Conservation (phyloP, 495 filamentous ascomycete species). For the Penicillium canescens region DNA sequence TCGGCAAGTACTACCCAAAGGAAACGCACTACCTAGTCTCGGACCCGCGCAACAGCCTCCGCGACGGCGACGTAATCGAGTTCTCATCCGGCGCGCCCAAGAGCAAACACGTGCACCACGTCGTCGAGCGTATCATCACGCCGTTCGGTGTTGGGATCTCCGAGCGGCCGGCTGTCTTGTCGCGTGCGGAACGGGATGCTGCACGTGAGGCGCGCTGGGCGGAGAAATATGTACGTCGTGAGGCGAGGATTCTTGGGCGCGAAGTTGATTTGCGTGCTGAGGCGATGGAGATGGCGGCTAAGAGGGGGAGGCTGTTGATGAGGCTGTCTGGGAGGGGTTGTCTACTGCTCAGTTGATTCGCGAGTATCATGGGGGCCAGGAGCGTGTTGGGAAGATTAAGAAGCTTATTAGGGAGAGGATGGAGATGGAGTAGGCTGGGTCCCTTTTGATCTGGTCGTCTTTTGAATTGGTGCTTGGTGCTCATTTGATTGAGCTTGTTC, state of each 20-base stretch:
- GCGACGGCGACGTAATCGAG: slow-evolving; percentile 77
- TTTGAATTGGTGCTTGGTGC: neutral
- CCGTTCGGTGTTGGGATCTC: slow-evolving; percentile 65
- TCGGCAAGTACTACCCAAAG: slow-evolving; percentile 45
- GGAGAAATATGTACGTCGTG: slow-evolving; percentile 51
- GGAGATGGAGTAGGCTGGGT: neutral
- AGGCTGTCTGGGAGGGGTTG: slow-evolving; percentile 6
- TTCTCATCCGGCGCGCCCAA: slow-evolving; percentile 67
- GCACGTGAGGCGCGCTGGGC: slow-evolving; percentile 47
- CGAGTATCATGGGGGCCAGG: slow-evolving; percentile 16
- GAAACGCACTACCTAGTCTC: slow-evolving; percentile 59
- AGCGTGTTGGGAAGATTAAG: slow-evolving; percentile 30
- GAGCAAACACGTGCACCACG: slow-evolving; percentile 68
- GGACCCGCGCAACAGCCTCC: slow-evolving; percentile 73
- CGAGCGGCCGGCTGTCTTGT: slow-evolving; percentile 63
- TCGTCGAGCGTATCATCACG: slow-evolving; percentile 75
- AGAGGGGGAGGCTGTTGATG: neutral
- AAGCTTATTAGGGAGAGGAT: slow-evolving; percentile 21
- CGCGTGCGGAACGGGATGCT: slow-evolving; percentile 58
- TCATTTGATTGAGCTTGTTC: slow-evolving; percentile 1
- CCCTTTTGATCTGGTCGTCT: neutral
- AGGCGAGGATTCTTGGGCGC: slow-evolving; percentile 30
- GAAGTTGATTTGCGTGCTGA: slow-evolving; percentile 14
- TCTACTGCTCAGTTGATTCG: slow-evolving; percentile 25
- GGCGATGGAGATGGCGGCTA: neutral